Percentiles rank a stretch among this genome's conserved stretches.
These are phyloP conservation scores for Dimocarpus longan DNA, from an alignment of 345 rosid genomes.

Conservation along the genomic window DNA sequence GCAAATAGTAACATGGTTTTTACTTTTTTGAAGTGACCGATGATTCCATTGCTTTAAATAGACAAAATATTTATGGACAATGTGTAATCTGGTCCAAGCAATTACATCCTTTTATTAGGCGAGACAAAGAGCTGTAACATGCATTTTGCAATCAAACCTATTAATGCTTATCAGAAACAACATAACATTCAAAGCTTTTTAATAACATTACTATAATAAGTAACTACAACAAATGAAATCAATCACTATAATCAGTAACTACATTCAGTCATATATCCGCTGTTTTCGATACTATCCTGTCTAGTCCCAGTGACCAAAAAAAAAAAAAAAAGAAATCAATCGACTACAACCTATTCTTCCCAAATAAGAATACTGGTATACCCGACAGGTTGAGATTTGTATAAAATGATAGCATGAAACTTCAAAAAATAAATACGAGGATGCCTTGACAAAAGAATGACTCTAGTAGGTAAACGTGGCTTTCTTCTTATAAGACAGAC, in stretches of 20 bases:
- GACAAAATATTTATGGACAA: neutral
- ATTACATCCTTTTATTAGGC: slow-evolving; percentile 1
- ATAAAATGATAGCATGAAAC: no score
- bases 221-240: neutral
- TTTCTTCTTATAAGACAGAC: slow-evolving; percentile 15
- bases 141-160: neutral
- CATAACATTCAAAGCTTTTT: neutral
- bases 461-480: neutral
- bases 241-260: no score
- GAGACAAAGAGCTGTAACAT: neutral
- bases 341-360: no score
- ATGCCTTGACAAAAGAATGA: neutral
- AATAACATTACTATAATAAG: neutral
- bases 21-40: neutral
- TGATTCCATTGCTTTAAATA: neutral
- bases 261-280: no score
- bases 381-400: no score
- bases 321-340: no score
- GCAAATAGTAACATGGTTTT: neutral
- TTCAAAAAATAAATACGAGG: no score
- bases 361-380: no score
- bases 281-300: no score
- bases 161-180: neutral
- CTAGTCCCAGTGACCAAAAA: neutral
- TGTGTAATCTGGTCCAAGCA: neutral